A percentile compares a stretch with the other conserved stretches of the same genome.
These are phyloP conservation scores for Urostyla sp. DNA, from an alignment of 73 alveolate genomes.

Conservation along the genomic window DNA sequence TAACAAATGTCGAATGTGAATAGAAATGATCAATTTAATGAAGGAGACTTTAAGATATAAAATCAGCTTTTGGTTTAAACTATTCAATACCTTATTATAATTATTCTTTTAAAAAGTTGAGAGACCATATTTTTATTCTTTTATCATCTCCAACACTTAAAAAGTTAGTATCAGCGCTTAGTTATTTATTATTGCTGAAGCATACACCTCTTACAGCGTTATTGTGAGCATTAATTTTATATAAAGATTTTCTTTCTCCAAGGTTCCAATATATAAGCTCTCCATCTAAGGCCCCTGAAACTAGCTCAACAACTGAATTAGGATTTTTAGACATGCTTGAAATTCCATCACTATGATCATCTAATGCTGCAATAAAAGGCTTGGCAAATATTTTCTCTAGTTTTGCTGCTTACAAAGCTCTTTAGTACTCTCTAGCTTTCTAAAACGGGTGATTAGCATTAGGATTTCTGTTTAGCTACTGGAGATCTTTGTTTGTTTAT, in stretches of 20 bases:
- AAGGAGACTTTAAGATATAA: constrained; percentile 64
- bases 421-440: constrained; percentile 87
- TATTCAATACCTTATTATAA: constrained; percentile 68
- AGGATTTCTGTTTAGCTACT: constrained; percentile 82
- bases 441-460: constrained; percentile 85
- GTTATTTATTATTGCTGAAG: constrained; percentile 61
- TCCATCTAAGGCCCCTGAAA: constrained; percentile 87
- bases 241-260: constrained; percentile 70
- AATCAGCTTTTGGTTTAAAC: constrained; percentile 74
- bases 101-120: constrained; percentile 59
- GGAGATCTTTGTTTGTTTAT: constrained; percentile 80
- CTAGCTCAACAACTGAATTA: constrained; percentile 70
- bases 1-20: constrained; percentile 80
- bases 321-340: constrained; percentile 76
- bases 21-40: constrained; percentile 82
- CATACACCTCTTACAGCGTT: constrained; percentile 81
- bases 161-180: constrained; percentile 71
- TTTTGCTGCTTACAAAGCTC: constrained; percentile 92
- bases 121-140: constrained; percentile 74
- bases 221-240: constrained; percentile 78
- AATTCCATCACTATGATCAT: constrained; percentile 89
- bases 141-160: constrained; percentile 88
- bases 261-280: constrained; percentile 72
- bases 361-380: constrained; percentile 87
- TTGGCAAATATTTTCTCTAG: constrained; percentile 91